Conservation (phyloP, 768 basidiomycete species). For the Russula abietina region DNA sequence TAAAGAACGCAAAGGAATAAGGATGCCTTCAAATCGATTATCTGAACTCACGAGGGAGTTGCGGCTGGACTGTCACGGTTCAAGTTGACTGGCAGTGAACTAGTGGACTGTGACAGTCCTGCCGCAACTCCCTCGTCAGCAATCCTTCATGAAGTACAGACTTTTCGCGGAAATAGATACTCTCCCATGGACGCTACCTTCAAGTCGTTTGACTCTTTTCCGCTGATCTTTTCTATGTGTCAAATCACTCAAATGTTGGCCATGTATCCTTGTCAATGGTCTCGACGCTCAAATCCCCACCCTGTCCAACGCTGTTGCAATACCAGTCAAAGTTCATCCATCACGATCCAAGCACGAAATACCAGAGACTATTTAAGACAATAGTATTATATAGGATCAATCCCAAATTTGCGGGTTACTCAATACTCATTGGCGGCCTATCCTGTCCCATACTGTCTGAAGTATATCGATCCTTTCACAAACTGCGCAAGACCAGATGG, state of each 20-base stretch:
- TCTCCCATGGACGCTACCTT: constrained; percentile 27
- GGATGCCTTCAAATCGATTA: too few relatives aligned
- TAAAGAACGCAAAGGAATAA: too few relatives aligned
- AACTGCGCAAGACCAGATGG: constrained; percentile 18
- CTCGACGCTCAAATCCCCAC: constrained; percentile 32
- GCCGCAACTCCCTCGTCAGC: constrained; percentile 44
- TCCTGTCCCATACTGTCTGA: too few relatives aligned
- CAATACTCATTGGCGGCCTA: neutral
- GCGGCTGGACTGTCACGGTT: too few relatives aligned
- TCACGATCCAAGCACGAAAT: constrained; percentile 56
- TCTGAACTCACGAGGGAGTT: too few relatives aligned
- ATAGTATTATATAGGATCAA: constrained; percentile 52
- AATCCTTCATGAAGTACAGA: constrained; percentile 54
- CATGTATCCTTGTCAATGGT: constrained; percentile 30
- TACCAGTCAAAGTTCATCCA: constrained; percentile 46
- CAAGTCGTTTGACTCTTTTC: neutral
- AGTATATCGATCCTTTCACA: neutral
- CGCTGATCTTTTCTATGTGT: constrained; percentile 19
- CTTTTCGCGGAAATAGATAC: too few relatives aligned
- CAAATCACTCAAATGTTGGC: constrained; percentile 33
- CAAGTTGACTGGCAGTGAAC: too few relatives aligned
- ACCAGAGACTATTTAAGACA: constrained; percentile 49
- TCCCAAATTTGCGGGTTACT: too few relatives aligned
- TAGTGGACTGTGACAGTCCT: too few relatives aligned
- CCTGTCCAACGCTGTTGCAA: constrained; percentile 37